phyloP scores from a whole-genome alignment of 2,329 filamentous ascomycete species.

The Escovopsis sp. region DNA sequence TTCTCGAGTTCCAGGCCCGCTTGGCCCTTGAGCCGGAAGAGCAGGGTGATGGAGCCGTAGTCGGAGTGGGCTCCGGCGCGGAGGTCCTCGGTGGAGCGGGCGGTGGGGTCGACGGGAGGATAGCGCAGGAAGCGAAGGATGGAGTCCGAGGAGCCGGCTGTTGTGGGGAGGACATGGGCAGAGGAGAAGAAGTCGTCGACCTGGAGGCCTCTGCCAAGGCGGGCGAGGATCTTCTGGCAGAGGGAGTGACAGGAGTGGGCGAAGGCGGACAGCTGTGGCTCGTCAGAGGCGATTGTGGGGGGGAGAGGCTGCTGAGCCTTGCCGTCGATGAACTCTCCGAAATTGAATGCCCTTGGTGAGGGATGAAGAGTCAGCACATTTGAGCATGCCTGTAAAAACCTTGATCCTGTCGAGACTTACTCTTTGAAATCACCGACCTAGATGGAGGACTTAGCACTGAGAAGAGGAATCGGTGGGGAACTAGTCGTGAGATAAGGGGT shows the following conservation, averaged over 20 bases:
- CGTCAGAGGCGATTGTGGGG: slow-evolving; percentile 40
- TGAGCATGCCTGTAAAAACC: background rate
- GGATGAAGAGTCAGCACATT: background rate
- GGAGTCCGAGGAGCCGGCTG: slow-evolving; percentile 32
- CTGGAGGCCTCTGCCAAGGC: slow-evolving; percentile 62
- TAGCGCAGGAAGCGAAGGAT: slow-evolving; percentile 63
- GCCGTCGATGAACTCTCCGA: slow-evolving; percentile 58
- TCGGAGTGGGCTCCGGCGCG: slow-evolving; percentile 87
- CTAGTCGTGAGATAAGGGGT: background rate
- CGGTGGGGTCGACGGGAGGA: slow-evolving; percentile 35
- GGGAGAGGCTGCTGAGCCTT: slow-evolving; percentile 69
- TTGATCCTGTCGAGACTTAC: slow-evolving; percentile 27
- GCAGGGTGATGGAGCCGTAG: slow-evolving; percentile 57
- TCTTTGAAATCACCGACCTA: slow-evolving; percentile 80
- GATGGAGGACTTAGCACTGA: background rate
- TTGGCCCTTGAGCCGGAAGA: slow-evolving; percentile 77
- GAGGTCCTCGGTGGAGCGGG: slow-evolving; percentile 43
- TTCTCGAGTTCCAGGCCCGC: slow-evolving; percentile 74
- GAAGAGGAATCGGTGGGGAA: background rate
- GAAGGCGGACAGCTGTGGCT: slow-evolving; percentile 51
- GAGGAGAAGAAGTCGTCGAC: slow-evolving; percentile 39
- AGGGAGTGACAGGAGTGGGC: slow-evolving; percentile 55
- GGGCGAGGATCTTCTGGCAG: slow-evolving; percentile 55
- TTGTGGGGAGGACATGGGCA: slow-evolving; percentile 29
- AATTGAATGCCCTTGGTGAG: slow-evolving; percentile 65